Evolutionary conservation across 164 flowering plant species (phyloP).

Genomic region (Cinnamomum chago): DNA sequence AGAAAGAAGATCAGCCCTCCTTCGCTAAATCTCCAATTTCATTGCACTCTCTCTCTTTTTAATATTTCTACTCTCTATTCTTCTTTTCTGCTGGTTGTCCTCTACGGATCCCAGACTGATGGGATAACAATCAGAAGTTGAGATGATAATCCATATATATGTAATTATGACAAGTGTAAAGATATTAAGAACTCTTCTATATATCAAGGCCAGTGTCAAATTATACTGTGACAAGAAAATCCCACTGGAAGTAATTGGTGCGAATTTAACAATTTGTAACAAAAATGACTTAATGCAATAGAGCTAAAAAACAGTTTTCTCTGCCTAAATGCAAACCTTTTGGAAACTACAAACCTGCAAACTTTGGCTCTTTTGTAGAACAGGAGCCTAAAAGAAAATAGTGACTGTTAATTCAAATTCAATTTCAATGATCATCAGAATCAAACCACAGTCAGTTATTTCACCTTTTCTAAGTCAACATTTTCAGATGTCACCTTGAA

Average conservation of each 20-base stretch:
- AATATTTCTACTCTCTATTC: too few species aligned
- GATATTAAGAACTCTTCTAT: background rate
- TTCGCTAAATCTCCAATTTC: too few species aligned
- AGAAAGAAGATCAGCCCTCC: too few species aligned
- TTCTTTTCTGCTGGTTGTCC: too few species aligned
- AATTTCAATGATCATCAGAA: background rate
- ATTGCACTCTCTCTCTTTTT: too few species aligned
- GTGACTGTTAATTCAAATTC: background rate
- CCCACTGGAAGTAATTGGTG: background rate
- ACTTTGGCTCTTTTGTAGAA: conserved; percentile 9
- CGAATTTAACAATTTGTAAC: background rate
- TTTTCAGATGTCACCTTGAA: conserved; percentile 93
- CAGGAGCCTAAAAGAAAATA: conserved; percentile 33
- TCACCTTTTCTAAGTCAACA: conserved; percentile 77
- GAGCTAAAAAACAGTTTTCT: background rate
- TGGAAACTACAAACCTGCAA: conserved; percentile 6
- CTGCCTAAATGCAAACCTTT: background rate
- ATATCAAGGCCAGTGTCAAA: background rate
- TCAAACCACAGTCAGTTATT: conserved; percentile 3
- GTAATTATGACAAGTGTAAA: too few species aligned
- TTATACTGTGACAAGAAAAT: background rate
- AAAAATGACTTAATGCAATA: too few species aligned
- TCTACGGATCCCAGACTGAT: too few species aligned
- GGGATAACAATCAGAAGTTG: too few species aligned
- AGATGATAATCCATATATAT: too few species aligned